phyloP scores from a whole-genome alignment of 371 early-diverging fungal genomes.

The Fennellomyces sp. region DNA sequence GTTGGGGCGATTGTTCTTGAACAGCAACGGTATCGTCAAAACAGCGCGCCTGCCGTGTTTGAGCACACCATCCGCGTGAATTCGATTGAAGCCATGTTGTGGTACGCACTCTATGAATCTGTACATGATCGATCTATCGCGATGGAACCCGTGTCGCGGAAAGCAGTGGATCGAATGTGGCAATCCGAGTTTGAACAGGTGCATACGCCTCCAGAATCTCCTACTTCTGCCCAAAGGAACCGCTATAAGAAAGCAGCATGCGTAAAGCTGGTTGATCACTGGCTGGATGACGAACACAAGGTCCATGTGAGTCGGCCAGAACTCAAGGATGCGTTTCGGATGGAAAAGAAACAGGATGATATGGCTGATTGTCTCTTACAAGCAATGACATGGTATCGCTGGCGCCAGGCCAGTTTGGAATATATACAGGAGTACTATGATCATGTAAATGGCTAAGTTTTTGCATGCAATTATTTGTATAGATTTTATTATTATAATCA shows the following conservation, averaged over 20 bases:
- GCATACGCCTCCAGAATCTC: neutral
- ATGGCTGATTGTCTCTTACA: conserved; percentile 74
- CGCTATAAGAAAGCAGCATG: conserved; percentile 34
- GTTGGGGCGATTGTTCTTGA: conserved; percentile 47
- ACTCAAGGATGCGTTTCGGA: conserved; percentile 39
- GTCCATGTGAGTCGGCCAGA: conserved; percentile 20
- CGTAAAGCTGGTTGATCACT: conserved; percentile 35
- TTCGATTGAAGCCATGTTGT: conserved; percentile 58
- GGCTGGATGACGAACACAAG: conserved; percentile 25
- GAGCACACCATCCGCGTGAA: conserved; percentile 54
- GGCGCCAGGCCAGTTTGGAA: conserved; percentile 37
- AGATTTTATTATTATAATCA: too few relatives aligned
- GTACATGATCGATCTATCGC: neutral
- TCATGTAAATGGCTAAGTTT: too few relatives aligned
- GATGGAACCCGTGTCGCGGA: conserved; percentile 22
- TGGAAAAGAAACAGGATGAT: conserved; percentile 72
- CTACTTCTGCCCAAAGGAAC: neutral
- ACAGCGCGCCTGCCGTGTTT: conserved; percentile 35
- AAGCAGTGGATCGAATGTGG: conserved; percentile 28
- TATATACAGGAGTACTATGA: conserved; percentile 5
- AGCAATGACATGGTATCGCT: conserved; percentile 68
- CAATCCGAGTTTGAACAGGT: conserved; percentile 11
- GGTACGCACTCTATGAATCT: conserved; percentile 33
- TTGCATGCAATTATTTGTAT: too few relatives aligned
- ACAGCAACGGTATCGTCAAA: conserved; percentile 50